Evolutionary conservation across 139 green algal genomes (phyloP).

Genomic region (Coelastrella sp.): DNA sequence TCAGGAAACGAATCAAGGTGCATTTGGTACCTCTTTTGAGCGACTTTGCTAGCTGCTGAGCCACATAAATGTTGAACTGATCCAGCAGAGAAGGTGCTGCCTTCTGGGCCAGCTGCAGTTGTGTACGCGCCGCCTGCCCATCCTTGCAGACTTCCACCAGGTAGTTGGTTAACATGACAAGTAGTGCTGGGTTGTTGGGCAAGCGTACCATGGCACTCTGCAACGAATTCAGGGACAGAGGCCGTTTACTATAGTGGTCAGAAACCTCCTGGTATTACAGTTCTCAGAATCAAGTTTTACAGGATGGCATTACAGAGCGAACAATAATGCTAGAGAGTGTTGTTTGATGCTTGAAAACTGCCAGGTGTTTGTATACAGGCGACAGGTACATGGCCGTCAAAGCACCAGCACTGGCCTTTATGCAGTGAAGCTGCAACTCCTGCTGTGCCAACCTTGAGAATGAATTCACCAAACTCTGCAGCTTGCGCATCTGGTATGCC

Average conservation of each 20-base stretch:
- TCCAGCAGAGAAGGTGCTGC: slow-evolving; percentile 43
- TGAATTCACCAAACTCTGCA: slow-evolving; percentile 30
- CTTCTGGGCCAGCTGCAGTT: slow-evolving; percentile 58
- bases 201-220: slow-evolving; percentile 51
- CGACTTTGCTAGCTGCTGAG: slow-evolving; percentile 19
- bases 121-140: slow-evolving; percentile 43
- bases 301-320: too few species aligned
- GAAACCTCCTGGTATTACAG: too few species aligned
- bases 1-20: not conserved
- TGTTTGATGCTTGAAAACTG: too few species aligned
- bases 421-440: too few species aligned
- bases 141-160: slow-evolving; percentile 47
- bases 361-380: too few species aligned
- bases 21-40: slow-evolving; percentile 10
- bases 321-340: too few species aligned
- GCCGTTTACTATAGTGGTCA: too few species aligned
- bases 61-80: slow-evolving; percentile 42
- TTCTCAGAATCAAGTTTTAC: too few species aligned
- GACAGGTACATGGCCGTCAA: too few species aligned
- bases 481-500: slow-evolving; percentile 14
- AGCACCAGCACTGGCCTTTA: too few species aligned
- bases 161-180: slow-evolving; percentile 56
- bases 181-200: slow-evolving; percentile 37
- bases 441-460: slow-evolving; percentile 29
- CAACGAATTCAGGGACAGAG: not conserved